phyloP scores from a whole-genome alignment of 106 monocot genomes.

The Phalaenopsis aphrodite region DNA sequence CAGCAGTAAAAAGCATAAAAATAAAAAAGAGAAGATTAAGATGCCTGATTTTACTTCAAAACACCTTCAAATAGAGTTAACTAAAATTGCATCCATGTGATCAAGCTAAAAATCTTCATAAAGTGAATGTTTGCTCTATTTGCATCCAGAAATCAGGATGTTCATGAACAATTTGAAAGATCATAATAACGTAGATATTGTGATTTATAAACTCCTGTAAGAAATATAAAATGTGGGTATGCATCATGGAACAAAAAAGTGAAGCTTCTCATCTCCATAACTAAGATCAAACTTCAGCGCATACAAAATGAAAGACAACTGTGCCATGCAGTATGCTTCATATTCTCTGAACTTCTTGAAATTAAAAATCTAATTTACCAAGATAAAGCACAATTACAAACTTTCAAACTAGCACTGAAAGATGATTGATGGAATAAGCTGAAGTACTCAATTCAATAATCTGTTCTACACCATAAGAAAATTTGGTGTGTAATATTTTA shows the following conservation, averaged over 20 bases:
- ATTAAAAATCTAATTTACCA: not conserved
- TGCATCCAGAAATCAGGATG: not conserved
- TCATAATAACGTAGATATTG: not conserved
- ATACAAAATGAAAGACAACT: not conserved
- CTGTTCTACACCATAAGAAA: not conserved
- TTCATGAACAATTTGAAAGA: not conserved
- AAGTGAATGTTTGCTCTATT: not conserved
- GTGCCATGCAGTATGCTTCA: not conserved
- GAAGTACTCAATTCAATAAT: not conserved
- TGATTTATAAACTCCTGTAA: not conserved
- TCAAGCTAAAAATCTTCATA: not conserved
- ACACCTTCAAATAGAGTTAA: not conserved
- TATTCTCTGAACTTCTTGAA: conserved; percentile 4
- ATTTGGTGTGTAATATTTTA: not conserved
- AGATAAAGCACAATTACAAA: conserved; percentile 2
- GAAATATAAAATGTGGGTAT: not conserved
- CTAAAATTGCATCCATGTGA: not conserved
- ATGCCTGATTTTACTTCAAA: not conserved
- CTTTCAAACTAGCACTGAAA: not conserved
- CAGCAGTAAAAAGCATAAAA: not conserved
- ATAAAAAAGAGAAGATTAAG: not conserved
- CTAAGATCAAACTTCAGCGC: no score
- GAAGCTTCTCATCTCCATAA: not conserved
- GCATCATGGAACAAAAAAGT: not conserved
- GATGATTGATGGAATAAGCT: not conserved